phyloP scores from a whole-genome alignment of 2,329 filamentous ascomycete species.

The Beauveria medogensis region DNA sequence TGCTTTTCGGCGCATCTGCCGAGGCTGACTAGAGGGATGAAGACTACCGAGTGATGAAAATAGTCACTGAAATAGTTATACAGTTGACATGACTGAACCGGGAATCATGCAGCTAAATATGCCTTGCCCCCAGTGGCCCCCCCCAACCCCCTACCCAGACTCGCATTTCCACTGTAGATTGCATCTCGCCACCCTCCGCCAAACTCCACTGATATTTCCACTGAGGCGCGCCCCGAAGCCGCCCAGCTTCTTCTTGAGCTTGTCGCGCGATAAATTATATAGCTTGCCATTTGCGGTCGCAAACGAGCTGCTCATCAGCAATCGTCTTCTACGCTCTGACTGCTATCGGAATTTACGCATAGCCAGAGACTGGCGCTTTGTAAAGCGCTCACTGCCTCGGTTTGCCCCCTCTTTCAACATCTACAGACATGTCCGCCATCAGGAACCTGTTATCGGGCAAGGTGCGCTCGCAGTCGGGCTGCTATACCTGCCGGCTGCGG shows the following conservation, averaged over 20 bases:
- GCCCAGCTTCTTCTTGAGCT: neutral
- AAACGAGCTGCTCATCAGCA: neutral
- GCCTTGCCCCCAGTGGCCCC: too few relatives aligned
- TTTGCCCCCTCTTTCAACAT: neutral
- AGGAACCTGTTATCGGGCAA: slow-evolving; percentile 20
- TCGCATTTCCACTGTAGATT: too few relatives aligned
- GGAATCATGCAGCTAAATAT: too few relatives aligned
- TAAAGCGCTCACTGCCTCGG: neutral
- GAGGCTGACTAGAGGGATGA: neutral
- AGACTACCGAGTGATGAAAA: too few relatives aligned
- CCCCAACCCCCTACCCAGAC: too few relatives aligned
- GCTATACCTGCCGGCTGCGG: slow-evolving; percentile 53
- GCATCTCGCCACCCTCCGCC: neutral
- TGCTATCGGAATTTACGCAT: too few relatives aligned
- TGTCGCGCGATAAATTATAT: neutral
- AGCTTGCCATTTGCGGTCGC: neutral
- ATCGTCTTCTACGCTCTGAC: too few relatives aligned
- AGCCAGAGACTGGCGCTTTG: neutral
- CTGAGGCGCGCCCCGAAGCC: neutral
- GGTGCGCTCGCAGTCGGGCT: slow-evolving; percentile 39
- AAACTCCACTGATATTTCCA: neutral
- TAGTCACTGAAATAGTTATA: too few relatives aligned
- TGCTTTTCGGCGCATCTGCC: neutral
- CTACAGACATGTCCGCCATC: slow-evolving; percentile 15
- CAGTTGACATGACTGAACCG: too few relatives aligned